Evolutionary conservation across 164 flowering plant genomes (phyloP), one percentile per base, ranked within the genome.

Genomic region (Liquidambar formosana): DNA sequence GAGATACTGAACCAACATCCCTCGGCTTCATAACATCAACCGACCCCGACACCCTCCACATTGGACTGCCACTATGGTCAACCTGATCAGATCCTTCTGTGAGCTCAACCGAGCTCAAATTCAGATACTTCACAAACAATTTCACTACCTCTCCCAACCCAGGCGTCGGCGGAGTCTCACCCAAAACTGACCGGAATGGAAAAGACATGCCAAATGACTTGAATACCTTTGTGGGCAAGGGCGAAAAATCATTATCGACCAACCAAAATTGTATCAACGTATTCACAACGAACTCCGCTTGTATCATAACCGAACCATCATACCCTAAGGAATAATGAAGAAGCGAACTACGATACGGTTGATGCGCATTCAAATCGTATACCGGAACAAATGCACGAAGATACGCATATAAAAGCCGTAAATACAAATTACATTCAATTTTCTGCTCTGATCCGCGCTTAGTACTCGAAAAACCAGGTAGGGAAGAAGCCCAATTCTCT

Each of bases 171-270:
- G 92, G 94, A 10, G 80, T 75, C 72, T 87, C 93, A 12, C 86
- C 86, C 68, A 86, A 72, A 28, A 80, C 83, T 8, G 82, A 75
- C 25, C 83, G 77, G 10, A 84, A 78, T 0, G 87, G 85, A 68
- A 79, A 76, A 0, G 80, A 64, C 58, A 85, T 70, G 18, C 92
- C 91, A 73, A 77, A 80, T 0, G 88, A 83, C 71, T 82, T 84
- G 68, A 79, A 70, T 26, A 79, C 56, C 67, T 65, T 79, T 49
- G 78, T 74, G 1, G 90, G 72, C 33, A 90, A 28, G 0, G 98
- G 92, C 0, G 96, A 93, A 64, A 93, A 91, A 65, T 93, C 98
- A 80, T 85, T 91, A 58, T 89, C 97, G 13, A 89, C 86, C 71
- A 93, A 68, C 97, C 97, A 93, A 77, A 83, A 93, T 57, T 90